Base-by-base conservation (phyloP, 2,329 filamentous ascomycete species). In the Sclerotinia nivalis region DNA sequence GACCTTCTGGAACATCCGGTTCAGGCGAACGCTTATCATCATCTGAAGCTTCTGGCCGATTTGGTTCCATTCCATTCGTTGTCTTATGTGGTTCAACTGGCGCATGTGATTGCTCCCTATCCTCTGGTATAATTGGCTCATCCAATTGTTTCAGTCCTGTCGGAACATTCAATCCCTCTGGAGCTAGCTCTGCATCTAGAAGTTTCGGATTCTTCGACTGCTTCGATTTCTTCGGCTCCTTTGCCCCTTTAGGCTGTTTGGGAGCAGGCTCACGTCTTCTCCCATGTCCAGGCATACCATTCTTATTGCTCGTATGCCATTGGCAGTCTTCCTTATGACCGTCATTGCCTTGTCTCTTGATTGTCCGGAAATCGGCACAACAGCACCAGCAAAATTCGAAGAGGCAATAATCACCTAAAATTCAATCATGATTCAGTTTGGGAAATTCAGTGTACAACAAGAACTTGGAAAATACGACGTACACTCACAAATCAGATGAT, bases 401-500 rank as follows among this genome's bases (percentile, higher is more conserved):
- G 7, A 61, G 31, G 22, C 54, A 68, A 37, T 61, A 61, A 40
- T 52, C 43, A 15, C 66, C 66, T 68, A 40, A 37, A 1, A 4
- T 13, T 34, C 12, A 8, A 20, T 43, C 34, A 28, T 56, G 4
- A 10, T 2, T 59, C 6, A 62, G 43, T 13, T 10, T 31, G 25
- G 12, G 10, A 18, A 1, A 15, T n/a, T 25, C 18, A 22, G 47
- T 13, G 2, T n/a, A n/a, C 31, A 34, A 22, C 54, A 56, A 13
- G 1, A 22, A 22, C 13, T 22, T 22, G 7, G 6, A 22, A n/a
- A 40, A 31, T 22, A 15, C 8, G 18, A 68, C 22, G 13, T 20
- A n/a, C 18, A 61, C 66, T 61, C 31, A 40, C 66, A 68, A n/a
- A 13, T 25, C 45, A 52, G 12, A 28, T 40, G 31, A 64, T 64